Conservation (phyloP, 2,329 filamentous ascomycete species). For the Phialophora chinensis region DNA sequence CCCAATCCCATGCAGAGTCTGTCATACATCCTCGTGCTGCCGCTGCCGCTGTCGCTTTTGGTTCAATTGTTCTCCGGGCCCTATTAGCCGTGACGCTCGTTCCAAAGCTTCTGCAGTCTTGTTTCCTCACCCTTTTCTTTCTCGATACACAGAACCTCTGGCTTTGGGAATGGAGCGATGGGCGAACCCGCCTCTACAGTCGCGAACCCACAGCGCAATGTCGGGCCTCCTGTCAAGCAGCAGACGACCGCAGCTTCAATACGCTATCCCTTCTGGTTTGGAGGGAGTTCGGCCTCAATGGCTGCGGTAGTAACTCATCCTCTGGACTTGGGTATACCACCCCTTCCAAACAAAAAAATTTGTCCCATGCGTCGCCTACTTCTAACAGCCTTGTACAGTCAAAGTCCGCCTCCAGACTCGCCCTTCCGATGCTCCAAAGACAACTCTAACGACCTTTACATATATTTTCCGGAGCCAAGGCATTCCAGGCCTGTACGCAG, state of each 20-base stretch:
- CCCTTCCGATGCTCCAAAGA: slow-evolving; percentile 72
- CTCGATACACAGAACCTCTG: slow-evolving; percentile 7
- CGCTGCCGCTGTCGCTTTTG: not conserved
- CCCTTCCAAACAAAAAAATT: not conserved
- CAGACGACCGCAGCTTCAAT: slow-evolving; percentile 41
- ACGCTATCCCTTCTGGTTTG: slow-evolving; percentile 91
- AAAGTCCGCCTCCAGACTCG: slow-evolving; percentile 90
- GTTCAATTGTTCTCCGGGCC: not conserved
- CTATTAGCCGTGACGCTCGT: not conserved
- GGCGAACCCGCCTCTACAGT: slow-evolving; percentile 25
- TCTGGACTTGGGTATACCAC: slow-evolving; percentile 76
- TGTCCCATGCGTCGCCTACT: slow-evolving; percentile 1
- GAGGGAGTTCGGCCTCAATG: slow-evolving; percentile 89
- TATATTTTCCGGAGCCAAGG: slow-evolving; percentile 81
- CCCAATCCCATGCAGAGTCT: not conserved
- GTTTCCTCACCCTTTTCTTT: not conserved
- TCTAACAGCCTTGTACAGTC: slow-evolving; percentile 49
- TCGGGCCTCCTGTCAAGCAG: slow-evolving; percentile 38
- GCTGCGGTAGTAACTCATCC: slow-evolving; percentile 93
- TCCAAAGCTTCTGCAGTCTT: not conserved
- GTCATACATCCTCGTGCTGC: not conserved
- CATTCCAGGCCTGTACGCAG: slow-evolving; percentile 81
- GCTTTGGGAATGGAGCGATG: slow-evolving; percentile 35
- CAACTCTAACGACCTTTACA: slow-evolving; percentile 83
- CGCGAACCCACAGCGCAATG: slow-evolving; percentile 21